Percentiles rank a stretch among this genome's conserved stretches.
phyloP scores from a whole-genome alignment of 208 protist species.

The Crithidia bombi region DNA sequence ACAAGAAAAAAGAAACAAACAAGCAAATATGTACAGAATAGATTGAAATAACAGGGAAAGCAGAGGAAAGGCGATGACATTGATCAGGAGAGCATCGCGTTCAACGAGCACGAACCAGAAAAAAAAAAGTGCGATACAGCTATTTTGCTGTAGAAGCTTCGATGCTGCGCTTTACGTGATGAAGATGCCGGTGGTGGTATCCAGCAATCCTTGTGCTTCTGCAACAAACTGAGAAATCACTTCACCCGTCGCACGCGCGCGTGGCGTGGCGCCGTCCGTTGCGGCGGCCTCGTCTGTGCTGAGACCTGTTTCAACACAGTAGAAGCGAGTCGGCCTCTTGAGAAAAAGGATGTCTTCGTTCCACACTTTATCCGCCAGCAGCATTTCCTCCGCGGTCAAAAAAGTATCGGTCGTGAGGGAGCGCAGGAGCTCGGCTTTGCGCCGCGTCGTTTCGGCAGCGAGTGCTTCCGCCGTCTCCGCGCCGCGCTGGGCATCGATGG shows the following conservation, averaged over 20 bases:
- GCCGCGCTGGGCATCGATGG: slow-evolving; percentile 16
- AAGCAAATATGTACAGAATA: neutral
- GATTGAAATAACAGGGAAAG: neutral
- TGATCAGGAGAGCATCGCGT: too few relatives aligned
- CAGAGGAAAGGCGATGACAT: neutral
- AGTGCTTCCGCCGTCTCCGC: neutral
- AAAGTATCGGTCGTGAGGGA: slow-evolving; percentile 33
- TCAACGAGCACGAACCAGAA: too few relatives aligned
- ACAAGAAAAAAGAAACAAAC: neutral
- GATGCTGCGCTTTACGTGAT: slow-evolving; percentile 19
- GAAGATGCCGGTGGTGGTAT: slow-evolving; percentile 31
- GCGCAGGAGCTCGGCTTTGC: slow-evolving; percentile 4
- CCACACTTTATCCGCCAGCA: slow-evolving; percentile 70
- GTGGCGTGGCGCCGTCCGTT: slow-evolving; percentile 22
- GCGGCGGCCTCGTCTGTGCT: slow-evolving; percentile 51
- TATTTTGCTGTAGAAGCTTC: neutral
- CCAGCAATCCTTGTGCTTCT: slow-evolving; percentile 11
- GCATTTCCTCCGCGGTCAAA: slow-evolving; percentile 58
- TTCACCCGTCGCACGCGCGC: slow-evolving; percentile 20
- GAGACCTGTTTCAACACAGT: slow-evolving; percentile 58
- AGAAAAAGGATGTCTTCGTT: slow-evolving; percentile 68
- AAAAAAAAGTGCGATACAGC: neutral
- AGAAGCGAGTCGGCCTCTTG: slow-evolving; percentile 77
- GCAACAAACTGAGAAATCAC: slow-evolving; percentile 31
- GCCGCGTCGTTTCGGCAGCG: slow-evolving; percentile 18